Evolutionary conservation across 179 eudicot species (phyloP), one percentile per base, ranked within the genome.

Genomic region (Beta lomatogona): DNA sequence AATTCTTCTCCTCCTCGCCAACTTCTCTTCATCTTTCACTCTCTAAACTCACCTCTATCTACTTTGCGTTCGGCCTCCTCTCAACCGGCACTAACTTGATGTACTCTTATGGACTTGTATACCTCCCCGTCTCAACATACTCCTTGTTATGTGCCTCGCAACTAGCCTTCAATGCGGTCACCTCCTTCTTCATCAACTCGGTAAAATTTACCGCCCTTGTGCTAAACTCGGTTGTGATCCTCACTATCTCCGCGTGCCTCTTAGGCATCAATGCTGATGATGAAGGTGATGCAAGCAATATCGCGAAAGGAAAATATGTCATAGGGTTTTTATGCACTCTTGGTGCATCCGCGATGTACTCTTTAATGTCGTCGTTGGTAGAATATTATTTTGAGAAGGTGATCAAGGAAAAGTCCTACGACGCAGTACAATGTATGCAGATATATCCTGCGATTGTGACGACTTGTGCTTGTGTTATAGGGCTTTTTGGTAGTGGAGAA

Each of bases 51-150:
- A 50, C 58, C 31, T 9, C 81, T 1, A 60, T 89, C 52, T 93
- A 91, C 77, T 36, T 81, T 13, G 79, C 50, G 14, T 69, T 92
- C 2, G 98, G 98, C 36, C 28, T 91, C 7, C 21, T 92, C 48
- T 63, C 83, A 59, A 84, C 92, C 7, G 87, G 80, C 6, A 80
- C 74, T 19, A 76, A 83, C 73, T 70, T 92, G 83, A 71, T 95
- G 75, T 91, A 90, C 64, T 82, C 97, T 6, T 79, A 88, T 28
- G 98, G 98, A 21, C 91, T 93, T 3, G 53, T 81, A 0, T 86
- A 91, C 78, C 89, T 95, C 14, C 91, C 98, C 0, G 95, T 90
- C 21, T 91, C 98, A 0, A 93, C 97, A 0, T 94, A 77, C 73
- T 87, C 98, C 5, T 86, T 95, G 70, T 79, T 95, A 14, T 85